Conservation (phyloP, 768 basidiomycete species). For the Agaricus blazei region DNA sequence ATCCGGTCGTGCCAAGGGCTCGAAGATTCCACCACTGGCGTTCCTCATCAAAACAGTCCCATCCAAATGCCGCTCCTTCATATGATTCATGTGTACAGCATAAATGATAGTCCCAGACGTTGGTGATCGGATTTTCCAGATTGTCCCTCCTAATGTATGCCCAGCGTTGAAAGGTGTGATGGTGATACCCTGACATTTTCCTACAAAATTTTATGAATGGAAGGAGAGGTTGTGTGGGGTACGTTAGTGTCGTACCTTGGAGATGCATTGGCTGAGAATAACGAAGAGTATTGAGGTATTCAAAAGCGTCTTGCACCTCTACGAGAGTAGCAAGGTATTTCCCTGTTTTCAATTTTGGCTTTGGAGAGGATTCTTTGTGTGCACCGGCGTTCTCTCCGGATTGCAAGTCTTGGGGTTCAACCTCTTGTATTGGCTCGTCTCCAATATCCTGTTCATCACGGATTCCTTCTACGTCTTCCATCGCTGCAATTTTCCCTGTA, state of each 20-base stretch:
- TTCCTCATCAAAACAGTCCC: slow-evolving; percentile 83
- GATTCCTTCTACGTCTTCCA: slow-evolving; percentile 82
- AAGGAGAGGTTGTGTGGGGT: not conserved
- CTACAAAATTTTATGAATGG: slow-evolving; percentile 27
- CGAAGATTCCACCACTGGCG: slow-evolving; percentile 73
- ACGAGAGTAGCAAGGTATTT: slow-evolving; percentile 73
- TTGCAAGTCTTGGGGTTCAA: slow-evolving; percentile 19
- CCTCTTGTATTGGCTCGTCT: slow-evolving; percentile 27
- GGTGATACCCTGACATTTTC: slow-evolving; percentile 88
- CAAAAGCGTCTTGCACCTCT: slow-evolving; percentile 91
- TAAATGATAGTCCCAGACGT: slow-evolving; percentile 95
- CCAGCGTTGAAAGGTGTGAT: slow-evolving; percentile 95
- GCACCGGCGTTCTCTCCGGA: slow-evolving; percentile 10
- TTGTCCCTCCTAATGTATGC: slow-evolving; percentile 92
- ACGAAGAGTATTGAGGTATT: slow-evolving; percentile 84
- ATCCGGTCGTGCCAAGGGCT: slow-evolving; percentile 85
- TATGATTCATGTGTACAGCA: slow-evolving; percentile 94
- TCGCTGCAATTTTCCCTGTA: slow-evolving; percentile 87
- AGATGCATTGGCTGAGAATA: slow-evolving; percentile 96
- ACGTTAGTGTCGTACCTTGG: slow-evolving; percentile 53
- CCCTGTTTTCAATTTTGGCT: slow-evolving; percentile 26
- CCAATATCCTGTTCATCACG: slow-evolving; percentile 69
- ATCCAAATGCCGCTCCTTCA: slow-evolving; percentile 91
- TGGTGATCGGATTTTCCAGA: slow-evolving; percentile 99
- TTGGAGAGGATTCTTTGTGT: not conserved